Evolutionary conservation across 2,329 filamentous ascomycete genomes (phyloP), one percentile per base, ranked within the genome.

Genomic region (Aspergillus brunneoviolaceus): DNA sequence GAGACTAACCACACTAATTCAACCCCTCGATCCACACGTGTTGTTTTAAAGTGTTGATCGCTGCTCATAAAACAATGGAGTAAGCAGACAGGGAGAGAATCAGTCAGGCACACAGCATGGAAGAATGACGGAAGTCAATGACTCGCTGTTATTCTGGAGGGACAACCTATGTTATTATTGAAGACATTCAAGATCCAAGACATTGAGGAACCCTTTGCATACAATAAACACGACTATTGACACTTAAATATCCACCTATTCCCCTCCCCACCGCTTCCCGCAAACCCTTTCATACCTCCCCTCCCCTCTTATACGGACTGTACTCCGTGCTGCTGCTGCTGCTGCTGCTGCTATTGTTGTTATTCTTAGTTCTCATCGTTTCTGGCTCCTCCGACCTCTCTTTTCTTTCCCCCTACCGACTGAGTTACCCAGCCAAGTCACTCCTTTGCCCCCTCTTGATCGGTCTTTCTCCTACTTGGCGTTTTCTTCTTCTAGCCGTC

Each of bases 21-120:
- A 49, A 31, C 53, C 27, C 53, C 27, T 29, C 42, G 53, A 33
- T 55, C 53, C 53, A 55, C 53, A 55, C 53, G 53, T 55, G 53
- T 55, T 5, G 25, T 45, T 45, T 45, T 45, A 45, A 45, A 45
- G 39, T 45, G 39, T 45, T 45, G 39, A 45, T 45, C 39, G 39
- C 16, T 19, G 39, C 16, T 25, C 10, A 11, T 31, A 12, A 31
- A 19, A n/a, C n/a, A 31, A 51, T 11, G 50, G 23, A 35, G 6
- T 11, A 14, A 21, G 29, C 29, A 19, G 50, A 25, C 16, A 23
- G 50, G 31, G n/a, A 39, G 50, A 25, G 11, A 33, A 5, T 10
- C 19, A 5, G 5, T 5, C 16, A 16, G 39, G 14, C 33, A 12
- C 35, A 42, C 16, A 19, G 16, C 39, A 45, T 45, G 39, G 39